phyloP scores from a whole-genome alignment of 1,139 yeast genomes.

The Sugiyamaella grinbergsii region DNA sequence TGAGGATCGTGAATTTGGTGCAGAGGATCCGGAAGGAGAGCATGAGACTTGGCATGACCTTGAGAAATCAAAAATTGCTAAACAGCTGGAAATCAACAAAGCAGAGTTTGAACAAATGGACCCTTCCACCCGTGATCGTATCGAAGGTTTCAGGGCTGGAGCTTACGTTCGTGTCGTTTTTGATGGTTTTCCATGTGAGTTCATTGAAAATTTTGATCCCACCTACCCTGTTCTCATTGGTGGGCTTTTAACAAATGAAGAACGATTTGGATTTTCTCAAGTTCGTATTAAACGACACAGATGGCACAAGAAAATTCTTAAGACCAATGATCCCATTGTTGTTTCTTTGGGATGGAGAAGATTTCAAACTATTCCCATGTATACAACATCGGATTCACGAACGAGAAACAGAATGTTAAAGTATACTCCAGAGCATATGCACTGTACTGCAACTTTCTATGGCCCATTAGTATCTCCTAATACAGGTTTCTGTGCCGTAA shows the following conservation, averaged over 20 bases:
- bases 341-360: slow-evolving; percentile 97
- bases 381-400: slow-evolving; percentile 95
- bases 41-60: slow-evolving; percentile 96
- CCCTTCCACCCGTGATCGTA: slow-evolving; percentile 66
- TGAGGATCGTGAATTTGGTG: slow-evolving; percentile 71
- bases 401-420: slow-evolving; percentile 97
- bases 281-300: slow-evolving; percentile 96
- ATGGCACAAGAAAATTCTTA: slow-evolving; percentile 96
- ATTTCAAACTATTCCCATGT: slow-evolving; percentile 93
- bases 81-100: slow-evolving; percentile 91
- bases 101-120: slow-evolving; percentile 69
- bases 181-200: slow-evolving; percentile 84
- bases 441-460: slow-evolving; percentile 93
- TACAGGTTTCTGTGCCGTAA: slow-evolving; percentile 95
- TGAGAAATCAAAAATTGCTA: slow-evolving; percentile 95
- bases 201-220: slow-evolving; percentile 83
- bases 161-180: slow-evolving; percentile 90
- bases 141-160: slow-evolving; percentile 94
- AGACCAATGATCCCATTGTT: slow-evolving; percentile 93
- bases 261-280: slow-evolving; percentile 88
- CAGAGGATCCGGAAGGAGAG: slow-evolving; percentile 71
- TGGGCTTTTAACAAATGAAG: slow-evolving; percentile 86
- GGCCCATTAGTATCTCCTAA: slow-evolving; percentile 98
- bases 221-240: slow-evolving; percentile 84
- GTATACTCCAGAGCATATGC: slow-evolving; percentile 97